Conservation (phyloP, 2,329 filamentous ascomycete genomes). For the Calonectria multiphialidica region DNA sequence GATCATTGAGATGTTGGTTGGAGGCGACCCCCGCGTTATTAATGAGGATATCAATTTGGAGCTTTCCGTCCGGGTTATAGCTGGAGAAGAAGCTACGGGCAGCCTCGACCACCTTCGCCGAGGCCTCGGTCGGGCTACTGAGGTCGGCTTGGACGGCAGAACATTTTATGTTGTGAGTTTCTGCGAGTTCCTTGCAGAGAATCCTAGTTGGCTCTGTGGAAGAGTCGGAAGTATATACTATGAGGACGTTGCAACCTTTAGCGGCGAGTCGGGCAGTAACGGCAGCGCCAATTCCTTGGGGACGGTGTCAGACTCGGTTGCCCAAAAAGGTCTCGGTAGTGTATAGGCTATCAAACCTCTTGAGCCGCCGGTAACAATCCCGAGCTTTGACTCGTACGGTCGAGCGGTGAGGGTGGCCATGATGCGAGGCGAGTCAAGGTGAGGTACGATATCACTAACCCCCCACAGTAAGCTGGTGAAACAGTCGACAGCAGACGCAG, state of each 20-base stretch:
- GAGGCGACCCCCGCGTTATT: conserved; percentile 84
- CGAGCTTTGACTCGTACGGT: conserved; percentile 49
- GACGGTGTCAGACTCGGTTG: conserved; percentile 14
- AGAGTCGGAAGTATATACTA: conserved; percentile 70
- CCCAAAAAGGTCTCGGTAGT: background rate
- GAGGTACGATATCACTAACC: background rate
- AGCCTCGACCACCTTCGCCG: conserved; percentile 45
- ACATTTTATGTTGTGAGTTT: conserved; percentile 53
- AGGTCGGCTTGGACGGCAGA: conserved; percentile 47
- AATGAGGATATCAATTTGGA: conserved; percentile 80
- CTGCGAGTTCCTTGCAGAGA: conserved; percentile 60
- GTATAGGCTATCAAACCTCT: conserved; percentile 41
- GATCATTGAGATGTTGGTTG: conserved; percentile 73
- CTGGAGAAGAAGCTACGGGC: conserved; percentile 43
- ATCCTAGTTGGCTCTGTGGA: conserved; percentile 61
- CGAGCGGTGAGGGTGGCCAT: conserved; percentile 36
- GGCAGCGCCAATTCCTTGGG: conserved; percentile 69
- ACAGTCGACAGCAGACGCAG: background rate
- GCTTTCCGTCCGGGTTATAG: conserved; percentile 35
- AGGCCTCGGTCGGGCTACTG: conserved; percentile 38
- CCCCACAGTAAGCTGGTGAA: background rate
- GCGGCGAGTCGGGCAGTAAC: conserved; percentile 68
- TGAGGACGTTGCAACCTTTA: conserved; percentile 70
- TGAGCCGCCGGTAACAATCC: conserved; percentile 50
- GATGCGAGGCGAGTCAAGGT: conserved; percentile 1